Evolutionary conservation across 2,329 filamentous ascomycete species (phyloP), one percentile per base, ranked within the genome.

Genomic region (Penicillium sp.): DNA sequence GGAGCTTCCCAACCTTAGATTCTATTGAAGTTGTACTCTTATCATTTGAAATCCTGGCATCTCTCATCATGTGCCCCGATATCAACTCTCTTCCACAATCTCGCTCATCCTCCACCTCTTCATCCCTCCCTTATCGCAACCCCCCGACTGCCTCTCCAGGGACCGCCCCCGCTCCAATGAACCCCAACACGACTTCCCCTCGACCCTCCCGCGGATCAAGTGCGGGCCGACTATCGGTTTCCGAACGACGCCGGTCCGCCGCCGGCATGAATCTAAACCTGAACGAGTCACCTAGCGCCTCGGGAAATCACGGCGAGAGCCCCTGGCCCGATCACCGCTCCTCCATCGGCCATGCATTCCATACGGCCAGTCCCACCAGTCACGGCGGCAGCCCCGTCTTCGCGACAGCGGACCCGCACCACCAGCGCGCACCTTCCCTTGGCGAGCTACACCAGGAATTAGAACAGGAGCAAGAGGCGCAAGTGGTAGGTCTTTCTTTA

Each of bases 61-160:
- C 13, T n/a, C 19, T 25, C 42, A 55, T 23, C 54, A 90, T 91
- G 88, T 84, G 88, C 63, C 88, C 89, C 50, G 89, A 92, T 77
- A 82, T 91, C 70, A 90, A 91, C 79, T 88, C 88, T 7, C 81
- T 92, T 57, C 84, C 86, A 43, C 77, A 80, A 37, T 88, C 85
- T 29, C 80, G 80, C 61, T 79, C 77, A 4, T 71, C 73, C 33
- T 74, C 75, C 14, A 69, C 72, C 37, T 77, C 76, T 33, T 73
- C 75, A 31, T 69, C 63, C 27, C 67, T 71, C 39, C 71, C 71
- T 52, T 60, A 64, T 47, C 70, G 75, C 61, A 68, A 67, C 59
- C 62, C 64, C 53, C 51, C 67, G 47, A 61, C 68, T 59, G 59
- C 84, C 48, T 86, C 87, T 45, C 84, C 86, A 37, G 59, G 54